phyloP scores from a whole-genome alignment of 2,329 filamentous ascomycete genomes.

The Aspergillus aculeatinus region DNA sequence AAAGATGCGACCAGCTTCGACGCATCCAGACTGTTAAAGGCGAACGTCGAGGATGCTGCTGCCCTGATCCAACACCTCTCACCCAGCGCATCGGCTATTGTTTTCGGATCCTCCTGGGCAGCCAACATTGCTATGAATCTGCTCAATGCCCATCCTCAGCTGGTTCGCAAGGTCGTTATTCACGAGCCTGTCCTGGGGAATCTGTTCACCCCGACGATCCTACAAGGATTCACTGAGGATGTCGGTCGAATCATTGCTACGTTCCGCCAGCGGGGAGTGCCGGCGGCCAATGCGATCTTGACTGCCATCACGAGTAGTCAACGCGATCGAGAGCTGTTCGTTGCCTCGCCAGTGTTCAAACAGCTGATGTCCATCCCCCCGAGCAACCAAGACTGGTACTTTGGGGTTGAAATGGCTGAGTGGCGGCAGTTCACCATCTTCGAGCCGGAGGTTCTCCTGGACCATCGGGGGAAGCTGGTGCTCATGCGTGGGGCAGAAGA shows the following conservation, averaged over 20 bases:
- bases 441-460: not conserved
- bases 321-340: not conserved
- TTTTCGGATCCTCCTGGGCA: not conserved
- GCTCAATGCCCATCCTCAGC: not conserved
- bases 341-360: not conserved
- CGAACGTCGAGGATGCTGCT: not conserved
- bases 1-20: not conserved
- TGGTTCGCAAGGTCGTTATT: not conserved
- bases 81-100: not conserved
- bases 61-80: not conserved
- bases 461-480: conserved; percentile 6
- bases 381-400: not conserved
- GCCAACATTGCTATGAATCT: not conserved
- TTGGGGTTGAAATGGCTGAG: not conserved
- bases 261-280: not conserved
- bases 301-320: not conserved
- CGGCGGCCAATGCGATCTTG: not conserved
- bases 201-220: not conserved
- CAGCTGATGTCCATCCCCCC: not conserved
- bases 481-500: not conserved
- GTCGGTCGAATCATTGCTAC: not conserved
- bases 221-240: not conserved
- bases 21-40: not conserved
- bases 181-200: not conserved
- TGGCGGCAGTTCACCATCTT: not conserved